A percentile compares a stretch with the other conserved stretches of the same genome.
These are phyloP conservation scores for Sporothrix inflata DNA, from an alignment of 2,329 filamentous ascomycete genomes.

Conservation along the genomic window DNA sequence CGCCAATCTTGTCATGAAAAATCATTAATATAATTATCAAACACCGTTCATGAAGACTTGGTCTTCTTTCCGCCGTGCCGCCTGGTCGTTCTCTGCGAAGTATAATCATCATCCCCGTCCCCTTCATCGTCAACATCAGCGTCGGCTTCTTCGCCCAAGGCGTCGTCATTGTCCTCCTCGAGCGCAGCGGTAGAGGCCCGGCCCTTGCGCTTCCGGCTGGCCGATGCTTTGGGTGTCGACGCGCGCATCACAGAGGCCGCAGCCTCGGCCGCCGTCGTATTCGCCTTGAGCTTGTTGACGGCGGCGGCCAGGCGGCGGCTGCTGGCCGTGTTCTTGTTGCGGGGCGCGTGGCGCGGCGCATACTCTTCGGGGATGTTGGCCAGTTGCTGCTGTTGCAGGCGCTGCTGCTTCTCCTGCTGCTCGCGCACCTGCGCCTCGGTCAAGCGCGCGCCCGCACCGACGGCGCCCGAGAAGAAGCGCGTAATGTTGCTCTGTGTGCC, in stretches of 20 bases:
- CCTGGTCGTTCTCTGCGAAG: conserved; percentile 11
- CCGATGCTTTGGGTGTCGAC: conserved; percentile 2
- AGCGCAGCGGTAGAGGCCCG: background rate
- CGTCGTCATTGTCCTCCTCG: conserved; percentile 15
- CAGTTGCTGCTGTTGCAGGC: conserved; percentile 18
- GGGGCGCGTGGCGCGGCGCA: conserved; percentile 38
- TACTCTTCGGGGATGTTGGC: conserved; percentile 35
- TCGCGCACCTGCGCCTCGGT: conserved; percentile 27
- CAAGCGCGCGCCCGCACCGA: conserved; percentile 43
- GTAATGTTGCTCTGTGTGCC: conserved; percentile 97
- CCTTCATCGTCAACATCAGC: conserved; percentile 23
- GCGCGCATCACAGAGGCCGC: conserved; percentile 23
- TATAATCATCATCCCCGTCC: background rate
- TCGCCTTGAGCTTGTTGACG: conserved; percentile 40
- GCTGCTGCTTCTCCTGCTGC: conserved; percentile 25
- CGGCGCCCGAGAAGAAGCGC: conserved; percentile 78
- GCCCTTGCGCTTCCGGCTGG: conserved; percentile 42
- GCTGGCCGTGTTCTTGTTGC: conserved; percentile 33
- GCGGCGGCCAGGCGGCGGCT: conserved; percentile 43
- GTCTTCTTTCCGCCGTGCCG: conserved; percentile 30
- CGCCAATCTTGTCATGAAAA: background rate
- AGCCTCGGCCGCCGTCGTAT: conserved; percentile 31
- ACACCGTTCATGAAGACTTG: background rate
- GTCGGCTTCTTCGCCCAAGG: conserved; percentile 34
- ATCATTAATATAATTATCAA: background rate